phyloP scores from a whole-genome alignment of 2,329 filamentous ascomycete genomes.

The Exophiala sideris region DNA sequence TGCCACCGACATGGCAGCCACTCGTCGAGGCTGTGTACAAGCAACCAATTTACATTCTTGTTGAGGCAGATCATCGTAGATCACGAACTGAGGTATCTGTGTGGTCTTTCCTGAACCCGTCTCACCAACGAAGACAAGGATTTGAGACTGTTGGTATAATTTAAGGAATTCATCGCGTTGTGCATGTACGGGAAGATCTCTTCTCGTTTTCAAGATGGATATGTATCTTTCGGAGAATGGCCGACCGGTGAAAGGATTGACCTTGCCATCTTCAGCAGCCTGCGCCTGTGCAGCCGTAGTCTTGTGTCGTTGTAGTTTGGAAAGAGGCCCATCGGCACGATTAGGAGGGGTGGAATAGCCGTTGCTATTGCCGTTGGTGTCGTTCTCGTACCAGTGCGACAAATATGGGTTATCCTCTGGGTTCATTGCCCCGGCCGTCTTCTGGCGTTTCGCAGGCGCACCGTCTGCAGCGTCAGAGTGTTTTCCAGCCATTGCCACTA shows the following conservation, averaged over 20 bases:
- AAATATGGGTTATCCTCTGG: constrained; percentile 78
- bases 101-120: constrained; percentile 99
- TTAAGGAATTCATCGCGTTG: constrained; percentile 92
- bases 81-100: constrained; percentile 96
- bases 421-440: constrained; percentile 49
- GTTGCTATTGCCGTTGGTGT: constrained; percentile 34
- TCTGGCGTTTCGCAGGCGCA: constrained; percentile 54
- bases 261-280: constrained; percentile 71
- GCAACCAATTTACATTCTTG: constrained; percentile 83
- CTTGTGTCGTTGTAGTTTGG: constrained; percentile 69
- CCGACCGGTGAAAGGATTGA: constrained; percentile 80
- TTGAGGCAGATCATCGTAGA: constrained; percentile 94
- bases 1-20: constrained; percentile 97
- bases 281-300: constrained; percentile 75
- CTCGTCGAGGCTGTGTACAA: constrained; percentile 95
- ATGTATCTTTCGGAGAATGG: constrained; percentile 82
- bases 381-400: constrained; percentile 73
- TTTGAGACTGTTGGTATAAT: constrained; percentile 89
- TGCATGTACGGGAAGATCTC: constrained; percentile 85
- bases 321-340: constrained; percentile 51
- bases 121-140: constrained; percentile 97
- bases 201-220: constrained; percentile 76
- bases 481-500: constrained; percentile 24
- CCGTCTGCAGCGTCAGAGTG: constrained; percentile 31
- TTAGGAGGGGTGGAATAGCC: constrained; percentile 35